Evolutionary conservation across 1,139 yeast species (phyloP).

Genomic region (Diutina pseudorugosa): DNA sequence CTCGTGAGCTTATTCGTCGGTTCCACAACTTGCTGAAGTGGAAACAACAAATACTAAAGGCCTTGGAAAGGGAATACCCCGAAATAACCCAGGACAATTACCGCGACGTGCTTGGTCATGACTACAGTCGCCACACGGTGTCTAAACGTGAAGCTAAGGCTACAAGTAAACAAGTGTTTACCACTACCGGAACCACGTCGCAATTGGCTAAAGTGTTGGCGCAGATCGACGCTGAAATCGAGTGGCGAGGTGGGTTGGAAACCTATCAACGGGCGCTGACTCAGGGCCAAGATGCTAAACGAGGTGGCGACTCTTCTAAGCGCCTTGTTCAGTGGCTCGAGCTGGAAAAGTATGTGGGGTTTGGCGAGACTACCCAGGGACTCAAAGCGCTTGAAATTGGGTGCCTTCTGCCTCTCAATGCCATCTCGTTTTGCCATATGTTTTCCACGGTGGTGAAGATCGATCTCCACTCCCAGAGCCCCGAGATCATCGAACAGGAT

Average conservation of each 20-base stretch:
- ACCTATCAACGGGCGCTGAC: constrained; percentile 82
- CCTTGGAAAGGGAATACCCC: constrained; percentile 5
- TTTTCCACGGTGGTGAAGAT: constrained; percentile 45
- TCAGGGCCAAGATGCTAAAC: constrained; percentile 58
- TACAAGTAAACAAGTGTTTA: constrained; percentile 9
- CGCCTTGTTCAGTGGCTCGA: constrained; percentile 57
- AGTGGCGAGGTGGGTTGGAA: constrained; percentile 53
- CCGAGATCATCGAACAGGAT: constrained; percentile 60
- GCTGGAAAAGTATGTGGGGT: not conserved
- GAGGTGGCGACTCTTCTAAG: constrained; percentile 92
- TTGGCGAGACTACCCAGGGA: not conserved
- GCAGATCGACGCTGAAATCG: constrained; percentile 47
- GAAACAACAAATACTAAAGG: constrained; percentile 5
- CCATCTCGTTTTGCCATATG: constrained; percentile 45
- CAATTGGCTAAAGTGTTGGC: constrained; percentile 26
- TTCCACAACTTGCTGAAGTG: constrained; percentile 49
- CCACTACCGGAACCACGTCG: constrained; percentile 13
- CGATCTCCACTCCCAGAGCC: constrained; percentile 75
- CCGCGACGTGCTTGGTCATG: constrained; percentile 7
- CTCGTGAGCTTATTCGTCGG: constrained; percentile 55
- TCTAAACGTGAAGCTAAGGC: constrained; percentile 5
- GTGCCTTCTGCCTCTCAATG: constrained; percentile 55
- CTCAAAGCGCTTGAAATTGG: constrained; percentile 68
- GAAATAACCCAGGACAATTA: constrained; percentile 17
- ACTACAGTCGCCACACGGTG: constrained; percentile 3